Percentiles rank a stretch among this genome's conserved stretches.
Evolutionary conservation across 2,329 filamentous ascomycete genomes (phyloP).

Genomic region (Fusarium coicis): DNA sequence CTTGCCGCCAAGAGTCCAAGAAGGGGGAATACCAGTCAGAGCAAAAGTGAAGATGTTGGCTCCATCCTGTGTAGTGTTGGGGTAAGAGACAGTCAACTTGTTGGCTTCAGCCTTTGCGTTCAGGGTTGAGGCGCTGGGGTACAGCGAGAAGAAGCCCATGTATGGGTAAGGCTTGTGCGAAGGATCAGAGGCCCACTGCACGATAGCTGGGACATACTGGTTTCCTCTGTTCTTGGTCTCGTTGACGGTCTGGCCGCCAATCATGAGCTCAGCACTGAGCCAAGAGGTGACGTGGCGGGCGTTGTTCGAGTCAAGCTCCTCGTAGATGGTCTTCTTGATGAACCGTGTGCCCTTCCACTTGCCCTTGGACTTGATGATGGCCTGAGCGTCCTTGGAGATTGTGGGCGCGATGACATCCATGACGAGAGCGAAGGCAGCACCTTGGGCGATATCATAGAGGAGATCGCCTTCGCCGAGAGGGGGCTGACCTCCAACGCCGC

Average conservation of each 20-base stretch:
- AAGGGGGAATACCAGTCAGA: slow-evolving; percentile 9
- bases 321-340: slow-evolving; percentile 50
- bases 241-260: slow-evolving; percentile 52
- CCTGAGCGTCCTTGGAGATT: slow-evolving; percentile 44
- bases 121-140: slow-evolving; percentile 7
- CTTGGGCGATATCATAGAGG: slow-evolving; percentile 6
- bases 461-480: slow-evolving; percentile 10
- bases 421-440: slow-evolving; percentile 21
- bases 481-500: neutral
- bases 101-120: neutral
- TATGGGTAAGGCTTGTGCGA: slow-evolving; percentile 6
- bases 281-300: slow-evolving; percentile 52
- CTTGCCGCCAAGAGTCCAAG: slow-evolving; percentile 16
- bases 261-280: slow-evolving; percentile 56
- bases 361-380: slow-evolving; percentile 46
- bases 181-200: slow-evolving; percentile 5
- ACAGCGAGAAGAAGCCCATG: slow-evolving; percentile 15
- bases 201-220: slow-evolving; percentile 46
- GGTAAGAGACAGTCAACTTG: slow-evolving; percentile 9
- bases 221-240: slow-evolving; percentile 52
- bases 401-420: slow-evolving; percentile 53
- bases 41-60: slow-evolving; percentile 16
- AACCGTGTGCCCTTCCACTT: slow-evolving; percentile 49
- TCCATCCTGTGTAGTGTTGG: slow-evolving; percentile 9
- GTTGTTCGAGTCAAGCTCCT: slow-evolving; percentile 47